Evolutionary conservation across 177 flowering plant species (phyloP), one percentile per base, ranked within the genome.

Genomic region (Vitis hybrid): DNA sequence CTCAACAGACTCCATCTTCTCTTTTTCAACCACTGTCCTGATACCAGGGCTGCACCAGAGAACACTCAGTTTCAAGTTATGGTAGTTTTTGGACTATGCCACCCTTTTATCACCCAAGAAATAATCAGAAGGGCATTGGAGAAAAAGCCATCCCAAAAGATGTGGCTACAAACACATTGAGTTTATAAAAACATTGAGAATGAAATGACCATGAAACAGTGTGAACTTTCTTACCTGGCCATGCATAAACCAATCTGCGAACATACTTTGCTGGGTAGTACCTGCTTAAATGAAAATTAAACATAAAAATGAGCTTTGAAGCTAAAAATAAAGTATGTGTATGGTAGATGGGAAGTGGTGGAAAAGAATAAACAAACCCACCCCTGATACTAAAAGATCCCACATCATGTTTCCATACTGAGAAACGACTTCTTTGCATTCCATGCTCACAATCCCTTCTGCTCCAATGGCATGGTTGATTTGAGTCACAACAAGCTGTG

Each of bases 381-480:
- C 98, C 88, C 92, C 91, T 27, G 87, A 61, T 57, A 84, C 64
- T 48, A 94, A 72, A 63, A 90, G 86, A 18, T 90, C 84, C 91
- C 92, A 83, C 68, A 92, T 92, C 72, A 80, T 14, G 1, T 88
- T 85, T 32, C 95, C 98, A 73, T 90, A 93, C 54, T 87, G 78
- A 53, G 88, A 64, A 58, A 91, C 87, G 17, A 93, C 86, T 69
- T 79, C 76, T 71, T 87, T 91, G 75, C 98, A 93, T 73, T 91
- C 88, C 63, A 78, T 71, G 78, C 98, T 93, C 7, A 86, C 81
- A 71, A 88, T 68, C 48, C 98, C 98, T 63, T 78, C 68, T 46
- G 94, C 97, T 69, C 98, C 98, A 80, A 91, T 93, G 18, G 95
- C 98, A 74, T 90, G 91, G 78, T 93, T 93, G 76, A 93, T 88